Percentiles rank a stretch among this genome's conserved stretches.
phyloP scores from a whole-genome alignment of 2,329 filamentous ascomycete genomes.

The Huntiella abstrusa region DNA sequence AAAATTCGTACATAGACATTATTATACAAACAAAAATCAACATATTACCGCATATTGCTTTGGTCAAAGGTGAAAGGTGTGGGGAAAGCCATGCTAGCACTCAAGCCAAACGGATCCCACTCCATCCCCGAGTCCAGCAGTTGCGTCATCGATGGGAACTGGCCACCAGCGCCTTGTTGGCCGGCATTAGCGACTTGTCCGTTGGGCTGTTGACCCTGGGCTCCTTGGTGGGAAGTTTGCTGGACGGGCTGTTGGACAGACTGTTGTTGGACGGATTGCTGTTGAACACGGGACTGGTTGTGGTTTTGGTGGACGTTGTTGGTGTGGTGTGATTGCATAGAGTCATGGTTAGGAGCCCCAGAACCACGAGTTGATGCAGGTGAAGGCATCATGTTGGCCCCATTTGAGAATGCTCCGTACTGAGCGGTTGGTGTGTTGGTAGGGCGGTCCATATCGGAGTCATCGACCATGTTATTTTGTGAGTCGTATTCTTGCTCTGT shows the following conservation, averaged over 20 bases:
- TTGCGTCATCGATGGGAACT: conserved; percentile 46
- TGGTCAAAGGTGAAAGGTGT: conserved; percentile 61
- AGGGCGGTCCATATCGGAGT: conserved; percentile 44
- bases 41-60: conserved; percentile 29
- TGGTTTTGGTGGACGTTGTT: conserved; percentile 20
- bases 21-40: background rate
- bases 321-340: conserved; percentile 15
- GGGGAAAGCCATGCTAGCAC: conserved; percentile 88
- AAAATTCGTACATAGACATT: too few relatives aligned
- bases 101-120: conserved; percentile 82
- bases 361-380: conserved; percentile 26
- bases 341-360: conserved; percentile 12
- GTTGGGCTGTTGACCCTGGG: conserved; percentile 15
- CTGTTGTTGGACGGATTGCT: conserved; percentile 12
- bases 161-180: conserved; percentile 12
- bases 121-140: conserved; percentile 66
- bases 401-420: conserved; percentile 30
- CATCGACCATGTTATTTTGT: conserved; percentile 74
- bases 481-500: conserved; percentile 96
- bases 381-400: conserved; percentile 21
- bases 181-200: conserved; percentile 4
- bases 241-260: conserved; percentile 16
- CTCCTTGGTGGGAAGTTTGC: conserved; percentile 12
- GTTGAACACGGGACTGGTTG: conserved; percentile 14
- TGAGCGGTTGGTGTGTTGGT: conserved; percentile 34